Evolutionary conservation across 805 yeast species (phyloP), one percentile per base, ranked within the genome.

Genomic region (Yamadazyma nakazawae): DNA sequence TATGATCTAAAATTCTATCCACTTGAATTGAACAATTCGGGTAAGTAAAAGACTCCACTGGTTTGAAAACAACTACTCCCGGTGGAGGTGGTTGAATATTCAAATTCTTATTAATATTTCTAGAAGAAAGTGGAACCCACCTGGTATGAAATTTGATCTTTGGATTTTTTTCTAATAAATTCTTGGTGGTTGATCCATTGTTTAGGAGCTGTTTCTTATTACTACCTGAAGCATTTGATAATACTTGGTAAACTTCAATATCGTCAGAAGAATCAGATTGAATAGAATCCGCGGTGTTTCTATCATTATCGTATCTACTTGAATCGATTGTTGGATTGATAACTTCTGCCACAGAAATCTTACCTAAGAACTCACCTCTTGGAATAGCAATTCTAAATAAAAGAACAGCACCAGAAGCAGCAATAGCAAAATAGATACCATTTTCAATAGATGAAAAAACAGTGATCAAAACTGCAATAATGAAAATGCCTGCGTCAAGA

Each of bases 371-470:
- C 43, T 79, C 76, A 53, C 96, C 96, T 48, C 76, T 76, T 37
- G 97, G 95, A 70, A 80, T 82, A 21, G 95, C 87, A 40, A 86
- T 64, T 60, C 88, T 80, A 69, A 88, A 80, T 46, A 91, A 70
- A 48, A 90, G 66, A 37, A 79, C 73, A 17, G 89, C 96, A 55
- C 76, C 79, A 30, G 96, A 87, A 47, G 96, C 92, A 59, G 86
- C 82, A 54, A 88, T 79, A 35, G 96, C 92, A 67, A 90, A 91
- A 70, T 91, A 91, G 56, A 91, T 85, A 70, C 96, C 97, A 60
- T 82, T 72, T 65, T 91, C 97, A 61, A 91, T 85, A 5, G 88
- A 71, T 5, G 88, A 70, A 55, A 88, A 88, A 5, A 89, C 85
- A 34, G 94, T 80, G 56, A 88, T 75, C 42, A 88, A 60, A 12